phyloP scores from a whole-genome alignment of 345 rosid species.

The Aurinia saxatilis region DNA sequence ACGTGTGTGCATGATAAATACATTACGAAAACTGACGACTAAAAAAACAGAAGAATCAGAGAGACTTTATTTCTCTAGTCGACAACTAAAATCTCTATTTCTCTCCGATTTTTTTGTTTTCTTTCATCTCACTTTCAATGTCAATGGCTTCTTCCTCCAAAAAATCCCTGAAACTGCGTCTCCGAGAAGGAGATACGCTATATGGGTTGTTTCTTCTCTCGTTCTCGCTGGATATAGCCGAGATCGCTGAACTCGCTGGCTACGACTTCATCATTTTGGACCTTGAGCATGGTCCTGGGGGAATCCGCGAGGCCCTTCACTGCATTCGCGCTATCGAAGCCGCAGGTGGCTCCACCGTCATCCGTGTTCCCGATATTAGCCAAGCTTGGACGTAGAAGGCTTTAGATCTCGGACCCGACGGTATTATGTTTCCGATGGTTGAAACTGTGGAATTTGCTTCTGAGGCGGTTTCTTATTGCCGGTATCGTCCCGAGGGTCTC shows the following conservation, averaged over 20 bases:
- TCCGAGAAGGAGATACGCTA: conserved; percentile 54
- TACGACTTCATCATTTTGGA: conserved; percentile 71
- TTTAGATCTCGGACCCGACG: conserved; percentile 74
- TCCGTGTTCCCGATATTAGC: conserved; percentile 66
- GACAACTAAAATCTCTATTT: no score
- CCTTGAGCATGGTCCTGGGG: conserved; percentile 88
- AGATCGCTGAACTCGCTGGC: conserved; percentile 65
- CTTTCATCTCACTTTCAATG: no score
- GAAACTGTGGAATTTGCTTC: conserved; percentile 42
- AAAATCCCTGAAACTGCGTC: conserved; percentile 55
- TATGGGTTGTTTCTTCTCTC: conserved; percentile 72
- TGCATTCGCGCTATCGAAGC: conserved; percentile 59
- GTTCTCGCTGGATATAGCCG: conserved; percentile 75
- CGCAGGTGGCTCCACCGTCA: conserved; percentile 46
- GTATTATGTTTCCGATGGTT: conserved; percentile 84
- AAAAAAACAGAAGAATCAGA: neutral
- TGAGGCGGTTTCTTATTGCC: conserved; percentile 64
- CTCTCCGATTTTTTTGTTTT: neutral
- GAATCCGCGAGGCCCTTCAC: conserved; percentile 55
- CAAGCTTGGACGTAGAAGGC: conserved; percentile 78
- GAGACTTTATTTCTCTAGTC: no score
- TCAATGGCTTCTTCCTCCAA: neutral
- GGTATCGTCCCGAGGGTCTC: conserved; percentile 54
- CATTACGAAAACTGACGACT: no score
- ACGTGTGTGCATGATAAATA: no score